Evolutionary conservation across 1,284 basidiomycete genomes (phyloP), one percentile per base, ranked within the genome.

Genomic region (Apiotrichum laibachii): DNA sequence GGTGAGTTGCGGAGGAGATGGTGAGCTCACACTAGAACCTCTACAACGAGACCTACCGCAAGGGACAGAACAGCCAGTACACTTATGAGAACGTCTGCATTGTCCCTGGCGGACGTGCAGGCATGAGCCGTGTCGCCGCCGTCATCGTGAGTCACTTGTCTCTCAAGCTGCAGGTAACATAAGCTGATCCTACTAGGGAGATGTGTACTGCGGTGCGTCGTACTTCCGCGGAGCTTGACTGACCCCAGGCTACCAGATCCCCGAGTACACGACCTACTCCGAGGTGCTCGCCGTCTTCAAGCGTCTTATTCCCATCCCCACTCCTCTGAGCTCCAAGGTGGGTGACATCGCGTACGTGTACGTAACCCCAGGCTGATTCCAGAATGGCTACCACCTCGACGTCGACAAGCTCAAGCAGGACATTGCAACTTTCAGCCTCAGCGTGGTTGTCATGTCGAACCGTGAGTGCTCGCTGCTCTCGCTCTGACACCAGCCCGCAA

Each of bases 371-470:
- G 31, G 26, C 35, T 50, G 11, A 42, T 15, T 5, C 4, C 26
- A 86, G 79, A 79, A 85, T 58, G 78, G 82, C 50, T 90, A 89
- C 77, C 81, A 81, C 59, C 80, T 96, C 37, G 86, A 92, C 67
- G 84, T 93, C 21, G 82, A 87, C 13, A 50, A 64, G 54, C 59
- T 66, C 33, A 50, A 57, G 50, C 45, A 12, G 31, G 37, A 47
- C 50, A 53, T 44, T 46, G 44, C 40, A 11, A 22, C 39, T 1
- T 50, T 91, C 77, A 92, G 89, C 37, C 80, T 96, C 22, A 86
- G 88, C 16, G 91, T 94, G 45, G 84, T 96, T 60, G 83, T 97
- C 55, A 88, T 90, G 1, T 92, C 89, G 19, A 97, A 96, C 77
- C 72, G 72, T 60, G 21, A 31, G 58, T 43, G 1, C 19, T n/a